Conservation (phyloP, 805 yeast genomes). For the Ogataea salicorniae region DNA sequence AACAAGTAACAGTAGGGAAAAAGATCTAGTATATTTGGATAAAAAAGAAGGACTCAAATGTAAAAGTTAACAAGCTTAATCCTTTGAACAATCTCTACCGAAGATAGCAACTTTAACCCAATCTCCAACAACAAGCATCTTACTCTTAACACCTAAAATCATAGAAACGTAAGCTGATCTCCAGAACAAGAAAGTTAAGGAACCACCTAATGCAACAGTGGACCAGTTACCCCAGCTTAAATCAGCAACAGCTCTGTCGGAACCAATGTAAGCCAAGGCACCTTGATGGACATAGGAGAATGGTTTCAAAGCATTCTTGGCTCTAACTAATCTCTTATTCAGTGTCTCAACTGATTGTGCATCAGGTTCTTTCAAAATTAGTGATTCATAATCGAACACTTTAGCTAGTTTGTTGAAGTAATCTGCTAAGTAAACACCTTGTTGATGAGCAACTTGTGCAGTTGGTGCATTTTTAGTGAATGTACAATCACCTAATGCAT, state of each 20-base stretch:
- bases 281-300: slow-evolving; percentile 86
- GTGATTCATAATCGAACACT: slow-evolving; percentile 51
- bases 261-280: slow-evolving; percentile 87
- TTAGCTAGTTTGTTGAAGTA: slow-evolving; percentile 61
- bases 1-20: not conserved
- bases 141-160: slow-evolving; percentile 85
- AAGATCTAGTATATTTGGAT: not conserved
- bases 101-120: slow-evolving; percentile 83
- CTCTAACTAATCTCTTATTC: slow-evolving; percentile 38
- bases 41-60: not conserved
- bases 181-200: slow-evolving; percentile 88
- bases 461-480: slow-evolving; percentile 88
- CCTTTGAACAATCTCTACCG: slow-evolving; percentile 92
- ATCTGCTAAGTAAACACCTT: slow-evolving; percentile 74
- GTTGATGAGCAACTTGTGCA: slow-evolving; percentile 95
- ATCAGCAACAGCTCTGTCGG: slow-evolving; percentile 90
- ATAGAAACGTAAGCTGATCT: slow-evolving; percentile 87
- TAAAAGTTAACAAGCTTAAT: slow-evolving; percentile 29
- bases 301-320: slow-evolving; percentile 42
- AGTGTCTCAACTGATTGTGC: slow-evolving; percentile 40
- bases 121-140: slow-evolving; percentile 76
- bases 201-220: slow-evolving; percentile 75
- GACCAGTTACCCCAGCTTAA: slow-evolving; percentile 75
- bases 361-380: slow-evolving; percentile 35
- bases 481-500: slow-evolving; percentile 91